These are phyloP conservation scores for Vicia villosa DNA, from an alignment of 306 rosid species.

Conservation along the genomic window DNA sequence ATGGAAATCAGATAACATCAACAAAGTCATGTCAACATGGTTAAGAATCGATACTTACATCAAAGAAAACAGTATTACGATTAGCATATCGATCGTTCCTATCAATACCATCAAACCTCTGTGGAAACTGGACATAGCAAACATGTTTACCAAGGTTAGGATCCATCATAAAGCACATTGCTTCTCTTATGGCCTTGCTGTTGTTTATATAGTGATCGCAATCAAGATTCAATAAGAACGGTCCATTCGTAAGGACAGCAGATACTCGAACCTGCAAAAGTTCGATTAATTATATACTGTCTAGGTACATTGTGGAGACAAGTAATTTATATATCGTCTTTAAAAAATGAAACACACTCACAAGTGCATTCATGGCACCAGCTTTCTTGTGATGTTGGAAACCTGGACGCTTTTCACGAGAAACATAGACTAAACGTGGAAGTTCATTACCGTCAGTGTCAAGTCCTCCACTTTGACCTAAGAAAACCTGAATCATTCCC, in stretches of 20 bases:
- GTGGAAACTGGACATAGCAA: constrained; percentile 97
- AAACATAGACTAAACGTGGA: constrained; percentile 90
- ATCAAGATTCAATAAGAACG: constrained; percentile 95
- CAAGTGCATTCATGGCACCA: constrained; percentile 99
- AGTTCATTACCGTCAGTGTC: constrained; percentile 96
- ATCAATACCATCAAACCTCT: constrained; percentile 97
- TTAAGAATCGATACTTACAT: constrained; percentile 55
- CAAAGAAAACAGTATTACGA: constrained; percentile 94
- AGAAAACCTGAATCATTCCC: constrained; percentile 99
- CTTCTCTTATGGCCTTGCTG: constrained; percentile 96
- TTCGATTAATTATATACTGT: not conserved
- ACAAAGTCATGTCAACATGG: not conserved
- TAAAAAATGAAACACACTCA: constrained; percentile 53
- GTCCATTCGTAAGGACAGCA: constrained; percentile 97
- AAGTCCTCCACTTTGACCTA: constrained; percentile 96
- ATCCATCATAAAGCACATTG: constrained; percentile 99
- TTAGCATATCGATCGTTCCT: constrained; percentile 94
- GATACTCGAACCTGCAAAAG: constrained; percentile 87
- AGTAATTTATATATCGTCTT: constrained; percentile 1
- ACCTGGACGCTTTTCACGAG: constrained; percentile 99
- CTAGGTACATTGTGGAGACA: not conserved
- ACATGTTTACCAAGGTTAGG: constrained; percentile 92
- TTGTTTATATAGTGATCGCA: constrained; percentile 99
- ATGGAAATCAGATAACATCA: not conserved
- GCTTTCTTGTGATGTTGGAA: constrained; percentile 99